phyloP scores from a whole-genome alignment of 2,329 filamentous ascomycete species.

The Cladosporium sp. region DNA sequence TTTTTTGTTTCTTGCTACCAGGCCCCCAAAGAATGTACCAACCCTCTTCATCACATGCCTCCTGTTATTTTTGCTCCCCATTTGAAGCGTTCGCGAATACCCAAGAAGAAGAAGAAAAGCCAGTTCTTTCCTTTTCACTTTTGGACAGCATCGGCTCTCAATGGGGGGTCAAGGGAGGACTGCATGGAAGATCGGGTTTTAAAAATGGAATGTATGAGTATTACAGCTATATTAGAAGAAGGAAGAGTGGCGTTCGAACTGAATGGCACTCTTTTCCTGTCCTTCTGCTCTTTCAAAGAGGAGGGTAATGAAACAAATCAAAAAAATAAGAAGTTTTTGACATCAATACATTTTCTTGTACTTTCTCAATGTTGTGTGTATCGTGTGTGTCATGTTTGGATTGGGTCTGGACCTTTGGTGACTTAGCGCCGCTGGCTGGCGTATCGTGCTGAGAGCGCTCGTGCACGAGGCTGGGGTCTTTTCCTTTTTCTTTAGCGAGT shows the following conservation, averaged over 20 bases:
- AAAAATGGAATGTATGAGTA: conserved; percentile 19
- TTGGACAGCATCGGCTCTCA: conserved; percentile 11
- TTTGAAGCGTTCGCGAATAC: conserved; percentile 1
- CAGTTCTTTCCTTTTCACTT: not conserved
- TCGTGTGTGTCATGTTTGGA: not conserved
- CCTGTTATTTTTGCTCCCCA: not conserved
- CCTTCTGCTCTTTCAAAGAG: not conserved
- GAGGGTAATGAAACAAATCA: conserved; percentile 1
- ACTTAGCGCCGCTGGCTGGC: not conserved
- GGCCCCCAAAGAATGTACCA: conserved; percentile 20
- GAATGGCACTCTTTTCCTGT: too few species aligned
- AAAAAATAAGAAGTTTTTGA: not conserved
- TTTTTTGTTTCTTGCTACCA: conserved; percentile 5
- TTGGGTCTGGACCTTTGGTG: not conserved
- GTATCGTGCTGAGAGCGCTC: not conserved
- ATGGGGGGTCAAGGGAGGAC: not conserved
- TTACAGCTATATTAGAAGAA: conserved; percentile 19
- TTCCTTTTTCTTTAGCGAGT: not conserved
- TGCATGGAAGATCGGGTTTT: not conserved
- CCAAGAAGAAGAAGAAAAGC: conserved; percentile 6
- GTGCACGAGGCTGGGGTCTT: not conserved
- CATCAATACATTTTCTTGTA: not conserved
- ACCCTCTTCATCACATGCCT: not conserved
- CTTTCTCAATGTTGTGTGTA: not conserved
- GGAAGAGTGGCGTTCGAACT: too few species aligned